phyloP scores from a whole-genome alignment of 345 rosid species.

The Psidium guajava region DNA sequence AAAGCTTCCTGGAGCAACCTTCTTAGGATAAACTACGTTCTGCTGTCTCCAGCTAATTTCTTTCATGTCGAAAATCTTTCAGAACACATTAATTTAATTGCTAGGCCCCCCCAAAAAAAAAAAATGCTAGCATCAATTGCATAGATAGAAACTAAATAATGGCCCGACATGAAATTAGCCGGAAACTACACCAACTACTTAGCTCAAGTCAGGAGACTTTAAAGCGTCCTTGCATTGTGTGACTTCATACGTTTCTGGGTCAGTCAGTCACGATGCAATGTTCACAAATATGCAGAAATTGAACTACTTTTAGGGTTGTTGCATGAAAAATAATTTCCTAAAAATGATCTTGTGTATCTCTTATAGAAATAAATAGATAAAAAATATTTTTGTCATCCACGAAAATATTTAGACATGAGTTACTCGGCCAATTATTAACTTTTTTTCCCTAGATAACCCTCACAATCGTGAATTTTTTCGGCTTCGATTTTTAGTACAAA shows the following conservation, averaged over 20 bases:
- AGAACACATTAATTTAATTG: background rate
- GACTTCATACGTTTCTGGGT: background rate
- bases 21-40: background rate
- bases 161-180: background rate
- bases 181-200: background rate
- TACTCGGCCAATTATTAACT: no score
- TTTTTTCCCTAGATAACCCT: no score
- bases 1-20: background rate
- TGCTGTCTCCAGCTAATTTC: background rate
- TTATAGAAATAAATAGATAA: background rate
- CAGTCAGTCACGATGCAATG: background rate
- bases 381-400: background rate
- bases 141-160: background rate
- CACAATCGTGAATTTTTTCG: no score
- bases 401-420: background rate
- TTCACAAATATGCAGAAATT: background rate
- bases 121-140: no score
- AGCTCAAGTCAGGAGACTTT: background rate
- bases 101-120: no score
- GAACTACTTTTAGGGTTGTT: background rate
- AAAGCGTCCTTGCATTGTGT: background rate
- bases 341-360: fast-evolving
- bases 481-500: no score
- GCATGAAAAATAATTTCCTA: background rate
- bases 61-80: background rate